Percentiles rank a stretch among this genome's conserved stretches.
These are phyloP conservation scores for Tulasnella calospora DNA, from an alignment of 768 basidiomycete genomes.

Conservation along the genomic window DNA sequence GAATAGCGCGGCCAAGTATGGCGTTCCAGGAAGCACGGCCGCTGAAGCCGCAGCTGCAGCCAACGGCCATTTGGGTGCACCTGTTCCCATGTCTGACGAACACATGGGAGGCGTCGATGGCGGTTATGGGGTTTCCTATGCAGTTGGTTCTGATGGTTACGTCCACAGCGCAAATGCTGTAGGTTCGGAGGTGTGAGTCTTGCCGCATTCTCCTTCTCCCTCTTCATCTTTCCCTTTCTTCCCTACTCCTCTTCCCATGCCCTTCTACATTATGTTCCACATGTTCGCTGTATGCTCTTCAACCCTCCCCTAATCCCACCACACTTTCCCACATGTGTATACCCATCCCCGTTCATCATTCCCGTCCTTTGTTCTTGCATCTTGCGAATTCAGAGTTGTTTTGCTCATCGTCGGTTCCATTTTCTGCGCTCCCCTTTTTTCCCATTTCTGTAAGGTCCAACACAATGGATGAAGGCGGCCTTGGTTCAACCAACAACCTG, in stretches of 20 bases:
- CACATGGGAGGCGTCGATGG: conserved; percentile 12
- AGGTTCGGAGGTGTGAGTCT: conserved; percentile 24
- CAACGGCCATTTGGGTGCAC: background rate
- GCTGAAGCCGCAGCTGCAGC: background rate
- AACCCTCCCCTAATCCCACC: background rate
- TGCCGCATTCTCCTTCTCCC: conserved; percentile 1
- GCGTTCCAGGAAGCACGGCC: conserved; percentile 5
- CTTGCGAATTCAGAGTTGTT: conserved; percentile 18
- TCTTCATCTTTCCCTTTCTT: background rate
- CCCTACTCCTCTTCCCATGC: conserved; percentile 8
- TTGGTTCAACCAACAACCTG: background rate
- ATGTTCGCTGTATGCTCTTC: conserved; percentile 17
- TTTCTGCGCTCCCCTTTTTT: background rate
- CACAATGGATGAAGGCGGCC: conserved; percentile 16
- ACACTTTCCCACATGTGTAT: conserved; percentile 11
- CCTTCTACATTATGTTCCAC: conserved; percentile 20
- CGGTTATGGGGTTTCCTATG: conserved; percentile 1
- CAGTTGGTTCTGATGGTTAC: background rate
- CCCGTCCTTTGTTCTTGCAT: conserved; percentile 11
- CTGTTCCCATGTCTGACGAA: conserved; percentile 1
- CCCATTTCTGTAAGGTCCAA: conserved; percentile 23
- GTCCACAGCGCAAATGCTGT: conserved; percentile 9
- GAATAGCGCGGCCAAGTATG: conserved; percentile 8
- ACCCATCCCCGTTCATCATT: conserved; percentile 15
- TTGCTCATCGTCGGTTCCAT: conserved; percentile 18